Evolutionary conservation across 768 basidiomycete species (phyloP), one percentile per base, ranked within the genome.

Genomic region (Boletales sp.): DNA sequence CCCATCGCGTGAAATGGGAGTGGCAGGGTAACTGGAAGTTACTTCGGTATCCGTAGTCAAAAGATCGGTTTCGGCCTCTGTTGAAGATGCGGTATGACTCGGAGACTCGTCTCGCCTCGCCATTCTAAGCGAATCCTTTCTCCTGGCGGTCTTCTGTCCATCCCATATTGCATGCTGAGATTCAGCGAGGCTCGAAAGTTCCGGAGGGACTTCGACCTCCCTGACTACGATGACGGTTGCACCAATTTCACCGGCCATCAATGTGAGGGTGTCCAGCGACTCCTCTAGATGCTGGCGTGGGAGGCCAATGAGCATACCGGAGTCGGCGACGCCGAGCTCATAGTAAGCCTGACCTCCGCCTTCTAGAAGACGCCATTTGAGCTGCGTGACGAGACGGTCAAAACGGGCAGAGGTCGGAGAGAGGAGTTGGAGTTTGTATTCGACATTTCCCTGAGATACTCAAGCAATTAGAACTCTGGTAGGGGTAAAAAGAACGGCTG

Each of bases 201-300:
- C 74, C 0, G 75, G 77, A 1, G 85, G 84, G 0, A 93, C 82
- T 58, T 88, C 86, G 28, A 95, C 82, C 63, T 94, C 90, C 70
- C 90, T 91, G 14, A 94, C 86, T 28, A 96, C 82, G 42, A 94
- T 83, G 49, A 96, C 91, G 21, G 89, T 90, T 0, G 91, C 94
- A 2, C 92, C 93, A 36, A 97, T 87, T 63, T 95, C 93, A 21
- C 86, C 83, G 0, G 94, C 93, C 94, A 98, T 98, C 74, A 82
- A 83, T 64, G 90, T 90, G 13, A 98, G 80, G 0, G 94, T 95
- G 59, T 85, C 83, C 35, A 98, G 70, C 3, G 87, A 91, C 57
- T 79, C 78, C 50, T 89, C 87, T 56, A 98, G 81, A 65, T 94
- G 87, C 3, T 69, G 67, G 54, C 80, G 73, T 4, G 79, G 74